A percentile compares a stretch with the other conserved stretches of the same genome.
phyloP scores from a whole-genome alignment of 768 basidiomycete genomes.

The Tulasnella sp. region DNA sequence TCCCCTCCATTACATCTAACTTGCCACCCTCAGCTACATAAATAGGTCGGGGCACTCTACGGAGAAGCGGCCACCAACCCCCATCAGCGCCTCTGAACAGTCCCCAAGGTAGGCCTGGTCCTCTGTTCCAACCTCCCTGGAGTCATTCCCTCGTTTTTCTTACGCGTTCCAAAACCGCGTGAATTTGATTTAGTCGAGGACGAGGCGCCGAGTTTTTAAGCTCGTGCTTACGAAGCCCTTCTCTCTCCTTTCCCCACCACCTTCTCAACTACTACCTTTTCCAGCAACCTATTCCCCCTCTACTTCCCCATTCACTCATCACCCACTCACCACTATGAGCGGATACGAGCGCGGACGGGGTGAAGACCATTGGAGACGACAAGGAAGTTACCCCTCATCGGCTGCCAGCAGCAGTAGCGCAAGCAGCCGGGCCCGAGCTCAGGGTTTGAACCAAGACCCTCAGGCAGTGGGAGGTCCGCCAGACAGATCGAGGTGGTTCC shows the following conservation, averaged over 20 bases:
- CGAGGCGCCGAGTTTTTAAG: background rate
- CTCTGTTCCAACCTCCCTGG: background rate
- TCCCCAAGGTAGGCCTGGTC: background rate
- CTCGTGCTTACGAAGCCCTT: background rate
- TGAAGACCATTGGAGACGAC: slow-evolving; percentile 13
- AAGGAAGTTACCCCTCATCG: background rate
- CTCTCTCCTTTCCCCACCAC: background rate
- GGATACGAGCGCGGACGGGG: background rate
- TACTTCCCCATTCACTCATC: background rate
- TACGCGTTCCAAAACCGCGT: background rate
- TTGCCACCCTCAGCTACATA: background rate
- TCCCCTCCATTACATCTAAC: background rate
- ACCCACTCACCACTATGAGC: background rate
- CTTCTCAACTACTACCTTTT: background rate
- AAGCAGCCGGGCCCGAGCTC: background rate
- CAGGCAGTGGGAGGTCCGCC: background rate
- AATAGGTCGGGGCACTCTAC: background rate
- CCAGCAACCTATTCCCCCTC: background rate
- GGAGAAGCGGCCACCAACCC: background rate
- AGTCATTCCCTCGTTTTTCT: background rate
- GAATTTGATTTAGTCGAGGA: background rate
- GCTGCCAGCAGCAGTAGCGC: slow-evolving; percentile 3
- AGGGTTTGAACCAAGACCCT: background rate
- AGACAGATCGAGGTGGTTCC: background rate
- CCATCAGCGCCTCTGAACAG: background rate